A percentile compares a stretch with the other conserved stretches of the same genome.
These are phyloP conservation scores for Camellia sinensis DNA, from an alignment of 148 eudicot species.

Conservation along the genomic window DNA sequence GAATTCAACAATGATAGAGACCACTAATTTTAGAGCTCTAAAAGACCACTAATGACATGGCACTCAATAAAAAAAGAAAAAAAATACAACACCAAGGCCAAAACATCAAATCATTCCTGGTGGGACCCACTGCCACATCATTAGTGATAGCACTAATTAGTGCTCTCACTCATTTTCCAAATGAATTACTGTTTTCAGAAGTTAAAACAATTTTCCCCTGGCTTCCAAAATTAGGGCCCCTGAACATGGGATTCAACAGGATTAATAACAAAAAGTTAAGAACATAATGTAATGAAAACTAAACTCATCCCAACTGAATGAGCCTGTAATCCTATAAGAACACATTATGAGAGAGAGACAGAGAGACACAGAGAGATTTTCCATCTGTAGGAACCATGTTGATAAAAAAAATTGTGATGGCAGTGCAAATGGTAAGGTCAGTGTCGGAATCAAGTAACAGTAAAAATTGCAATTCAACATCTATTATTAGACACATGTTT, in stretches of 20 bases:
- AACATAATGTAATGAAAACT: background rate
- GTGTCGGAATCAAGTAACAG: background rate
- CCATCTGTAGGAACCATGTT: background rate
- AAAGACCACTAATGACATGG: too few relatives aligned
- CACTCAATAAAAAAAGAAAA: too few relatives aligned
- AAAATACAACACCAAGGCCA: too few relatives aligned
- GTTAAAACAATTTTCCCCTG: constrained; percentile 67
- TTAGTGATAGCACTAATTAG: too few relatives aligned
- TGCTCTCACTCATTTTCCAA: too few relatives aligned
- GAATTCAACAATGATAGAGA: too few relatives aligned
- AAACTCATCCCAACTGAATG: background rate
- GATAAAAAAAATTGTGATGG: background rate
- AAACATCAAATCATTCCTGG: too few relatives aligned
- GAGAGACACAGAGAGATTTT: background rate
- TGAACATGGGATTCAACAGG: constrained; percentile 15
- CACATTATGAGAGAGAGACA: background rate
- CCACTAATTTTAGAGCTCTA: too few relatives aligned
- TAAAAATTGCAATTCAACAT: background rate
- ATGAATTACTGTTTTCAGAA: constrained; percentile 57
- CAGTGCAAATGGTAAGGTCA: too few relatives aligned
- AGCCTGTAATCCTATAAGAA: background rate
- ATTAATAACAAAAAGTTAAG: background rate
- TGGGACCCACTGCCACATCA: too few relatives aligned
- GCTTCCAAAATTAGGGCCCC: constrained; percentile 74
- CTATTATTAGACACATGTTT: background rate